Base-by-base conservation (phyloP, 805 yeast species). In the Candida berthetii region DNA sequence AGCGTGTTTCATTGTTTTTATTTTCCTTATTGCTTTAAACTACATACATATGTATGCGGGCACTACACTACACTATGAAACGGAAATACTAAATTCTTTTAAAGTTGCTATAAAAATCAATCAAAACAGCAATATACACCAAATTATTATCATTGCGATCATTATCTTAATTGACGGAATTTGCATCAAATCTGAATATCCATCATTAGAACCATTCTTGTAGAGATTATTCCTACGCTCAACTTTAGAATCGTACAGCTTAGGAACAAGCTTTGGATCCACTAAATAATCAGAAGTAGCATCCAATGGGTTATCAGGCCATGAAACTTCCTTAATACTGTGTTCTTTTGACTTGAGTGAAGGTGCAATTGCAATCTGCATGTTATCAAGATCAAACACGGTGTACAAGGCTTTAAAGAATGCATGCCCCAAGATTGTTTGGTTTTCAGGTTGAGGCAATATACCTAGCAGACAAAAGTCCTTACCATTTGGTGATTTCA, bases 281-380 rank as follows among this genome's bases (percentile, higher is more conserved):
- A 29, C 32, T 7, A 7, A 6, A 29, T 14, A 7, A 29, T 29
- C 32, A 15, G 32, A n/a, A 29, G 11, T 29, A 7, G 16, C 5
- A 15, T 29, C 32, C 11, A 29, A 29, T 17, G 35, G 20, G 9
- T 32, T 6, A 5, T 6, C 8, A 9, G 41, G 11, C 25, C 25
- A 22, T 7, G 48, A 38, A 10, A 42, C 40, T 27, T 38, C 36
- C 31, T 40, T 42, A 11, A 52, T 25, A 1, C 41, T 25, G 32
- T 41, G 37, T 22, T 38, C 38, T 3, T 16, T 16, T 4, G 50
- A 46, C 31, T 43, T 45, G 3, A 43, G 34, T 4, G 53, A 47
- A 4, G 56, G 54, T 7, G 60, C 60, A 19, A 55, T 27, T 3
- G 52, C 47, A 5, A 55, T 35, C 22, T 51, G 51, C 50, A 49